Evolutionary conservation across 306 rosid species (phyloP).

Genomic region (Rubus idaeus): DNA sequence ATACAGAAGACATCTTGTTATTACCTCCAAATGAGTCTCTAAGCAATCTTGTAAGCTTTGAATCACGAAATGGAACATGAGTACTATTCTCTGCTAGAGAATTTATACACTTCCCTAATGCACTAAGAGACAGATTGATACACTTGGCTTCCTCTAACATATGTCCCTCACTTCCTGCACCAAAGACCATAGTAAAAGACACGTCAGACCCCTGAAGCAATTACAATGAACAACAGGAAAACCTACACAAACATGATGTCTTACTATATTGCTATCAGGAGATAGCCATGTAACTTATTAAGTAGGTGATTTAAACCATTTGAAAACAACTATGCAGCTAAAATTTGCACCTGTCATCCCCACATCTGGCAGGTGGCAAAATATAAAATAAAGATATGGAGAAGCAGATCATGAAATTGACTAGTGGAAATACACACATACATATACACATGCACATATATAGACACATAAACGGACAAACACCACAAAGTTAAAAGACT

Average conservation of each 20-base stretch:
- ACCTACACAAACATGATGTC: background rate
- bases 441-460: background rate
- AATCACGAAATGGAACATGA: slow-evolving; percentile 97
- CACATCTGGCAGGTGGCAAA: background rate
- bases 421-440: background rate
- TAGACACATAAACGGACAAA: background rate
- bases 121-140: slow-evolving; percentile 92
- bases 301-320: background rate
- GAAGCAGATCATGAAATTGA: background rate
- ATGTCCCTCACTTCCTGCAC: slow-evolving; percentile 92
- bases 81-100: slow-evolving; percentile 90
- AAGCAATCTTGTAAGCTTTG: slow-evolving; percentile 94
- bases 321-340: background rate
- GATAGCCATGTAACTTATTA: slow-evolving; percentile 1
- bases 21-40: slow-evolving; percentile 97
- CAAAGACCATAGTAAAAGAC: background rate
- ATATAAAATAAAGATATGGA: background rate
- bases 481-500: background rate
- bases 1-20: slow-evolving; percentile 25
- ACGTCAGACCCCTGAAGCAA: background rate
- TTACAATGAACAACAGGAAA: background rate
- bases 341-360: background rate
- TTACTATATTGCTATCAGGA: background rate
- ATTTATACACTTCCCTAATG: slow-evolving; percentile 94
- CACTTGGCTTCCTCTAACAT: slow-evolving; percentile 96